Evolutionary conservation across 352 stramenopile genomes (phyloP).

Genomic region (Blastocystis sp.): DNA sequence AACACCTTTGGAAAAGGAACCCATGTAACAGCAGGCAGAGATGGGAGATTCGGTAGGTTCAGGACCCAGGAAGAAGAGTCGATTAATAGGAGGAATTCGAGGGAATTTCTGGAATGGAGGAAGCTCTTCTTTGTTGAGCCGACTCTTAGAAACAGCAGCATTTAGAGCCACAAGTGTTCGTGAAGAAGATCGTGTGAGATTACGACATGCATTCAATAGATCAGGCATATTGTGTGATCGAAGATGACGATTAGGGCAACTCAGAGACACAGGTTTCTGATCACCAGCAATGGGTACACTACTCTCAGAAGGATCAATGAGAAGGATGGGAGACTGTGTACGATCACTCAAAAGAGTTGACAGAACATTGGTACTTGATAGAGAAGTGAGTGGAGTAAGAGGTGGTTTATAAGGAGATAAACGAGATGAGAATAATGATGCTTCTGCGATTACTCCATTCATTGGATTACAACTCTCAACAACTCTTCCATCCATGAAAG

Average conservation of each 20-base stretch:
- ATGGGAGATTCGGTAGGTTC: background rate
- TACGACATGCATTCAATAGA: background rate
- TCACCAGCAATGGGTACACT: background rate
- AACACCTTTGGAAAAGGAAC: background rate
- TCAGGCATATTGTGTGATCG: background rate
- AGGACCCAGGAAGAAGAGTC: constrained; percentile 27
- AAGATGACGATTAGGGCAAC: constrained; percentile 21
- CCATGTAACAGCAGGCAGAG: constrained; percentile 16
- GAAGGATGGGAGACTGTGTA: constrained; percentile 1
- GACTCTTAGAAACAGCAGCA: background rate
- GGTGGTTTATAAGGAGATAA: no score
- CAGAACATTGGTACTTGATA: background rate
- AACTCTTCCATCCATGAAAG: background rate
- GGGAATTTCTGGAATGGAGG: background rate
- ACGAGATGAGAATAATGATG: background rate
- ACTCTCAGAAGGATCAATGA: background rate
- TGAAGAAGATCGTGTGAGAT: background rate
- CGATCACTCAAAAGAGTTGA: constrained; percentile 12
- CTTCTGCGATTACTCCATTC: background rate
- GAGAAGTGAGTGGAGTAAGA: background rate
- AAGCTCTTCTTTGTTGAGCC: background rate
- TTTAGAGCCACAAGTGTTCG: background rate
- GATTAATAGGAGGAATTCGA: background rate
- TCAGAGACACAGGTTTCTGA: background rate
- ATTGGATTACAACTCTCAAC: background rate